phyloP scores from a whole-genome alignment of 345 rosid species.

The Acer campestre region DNA sequence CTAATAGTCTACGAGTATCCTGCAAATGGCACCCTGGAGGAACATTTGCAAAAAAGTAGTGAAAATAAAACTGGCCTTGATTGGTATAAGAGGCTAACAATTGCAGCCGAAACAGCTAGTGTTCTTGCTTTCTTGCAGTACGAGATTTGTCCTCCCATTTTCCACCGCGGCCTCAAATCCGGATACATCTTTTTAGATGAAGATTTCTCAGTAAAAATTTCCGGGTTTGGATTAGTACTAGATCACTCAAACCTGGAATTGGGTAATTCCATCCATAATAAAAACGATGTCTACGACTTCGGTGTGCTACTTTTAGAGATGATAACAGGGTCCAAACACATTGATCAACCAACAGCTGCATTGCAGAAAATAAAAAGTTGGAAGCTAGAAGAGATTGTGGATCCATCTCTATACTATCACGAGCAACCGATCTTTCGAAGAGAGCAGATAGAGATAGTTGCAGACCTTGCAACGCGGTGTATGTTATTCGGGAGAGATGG shows the following conservation, averaged over 20 bases:
- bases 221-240: constrained; percentile 64
- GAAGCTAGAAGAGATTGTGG: constrained; percentile 72
- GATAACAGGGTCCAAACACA: constrained; percentile 56
- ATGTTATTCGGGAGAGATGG: constrained; percentile 76
- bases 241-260: constrained; percentile 16
- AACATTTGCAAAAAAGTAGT: constrained; percentile 40
- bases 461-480: constrained; percentile 80
- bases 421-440: constrained; percentile 51
- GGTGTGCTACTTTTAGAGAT: constrained; percentile 72
- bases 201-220: constrained; percentile 54
- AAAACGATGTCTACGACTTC: constrained; percentile 58
- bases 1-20: constrained; percentile 72
- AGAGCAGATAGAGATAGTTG: constrained; percentile 70
- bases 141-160: constrained; percentile 68
- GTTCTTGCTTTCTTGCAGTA: constrained; percentile 62
- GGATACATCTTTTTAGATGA: constrained; percentile 61
- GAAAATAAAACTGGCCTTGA: constrained; percentile 50
- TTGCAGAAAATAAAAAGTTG: constrained; percentile 59
- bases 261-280: constrained; percentile 19
- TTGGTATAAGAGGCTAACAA: constrained; percentile 66
- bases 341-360: constrained; percentile 42
- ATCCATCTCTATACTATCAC: constrained; percentile 64
- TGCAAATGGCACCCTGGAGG: constrained; percentile 61
- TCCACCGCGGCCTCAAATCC: constrained; percentile 56
- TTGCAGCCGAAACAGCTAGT: constrained; percentile 69